Evolutionary conservation across 2,329 filamentous ascomycete species (phyloP).

Genomic region (Fusarium transvaalense): DNA sequence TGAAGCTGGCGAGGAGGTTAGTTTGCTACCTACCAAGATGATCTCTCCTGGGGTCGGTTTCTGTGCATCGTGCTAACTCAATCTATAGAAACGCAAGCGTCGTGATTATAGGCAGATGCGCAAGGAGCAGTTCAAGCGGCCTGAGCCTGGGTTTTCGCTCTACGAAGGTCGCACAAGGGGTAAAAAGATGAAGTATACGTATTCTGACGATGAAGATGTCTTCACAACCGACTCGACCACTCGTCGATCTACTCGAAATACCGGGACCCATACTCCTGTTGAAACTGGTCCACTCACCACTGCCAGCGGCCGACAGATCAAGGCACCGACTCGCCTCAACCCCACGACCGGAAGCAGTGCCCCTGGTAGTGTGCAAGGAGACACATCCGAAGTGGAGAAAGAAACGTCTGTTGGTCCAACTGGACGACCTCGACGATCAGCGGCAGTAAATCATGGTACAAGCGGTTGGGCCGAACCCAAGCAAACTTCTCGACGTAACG

Average conservation of each 20-base stretch:
- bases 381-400: conserved; percentile 56
- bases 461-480: conserved; percentile 60
- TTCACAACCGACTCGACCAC: conserved; percentile 74
- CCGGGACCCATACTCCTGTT: conserved; percentile 77
- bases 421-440: conserved; percentile 65
- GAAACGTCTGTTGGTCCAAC: conserved; percentile 58
- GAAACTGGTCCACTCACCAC: conserved; percentile 77
- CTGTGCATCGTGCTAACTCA: conserved; percentile 31
- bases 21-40: conserved; percentile 38
- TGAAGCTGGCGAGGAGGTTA: conserved; percentile 90
- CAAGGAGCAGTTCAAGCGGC: conserved; percentile 87
- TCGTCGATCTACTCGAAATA: conserved; percentile 80
- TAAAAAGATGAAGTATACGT: conserved; percentile 97
- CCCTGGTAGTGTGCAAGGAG: conserved; percentile 61
- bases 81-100: conserved; percentile 84
- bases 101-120: conserved; percentile 90
- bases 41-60: background rate
- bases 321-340: conserved; percentile 74
- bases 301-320: conserved; percentile 87
- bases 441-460: conserved; percentile 62
- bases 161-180: conserved; percentile 97
- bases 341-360: conserved; percentile 68
- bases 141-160: conserved; percentile 89
- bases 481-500: conserved; percentile 52
- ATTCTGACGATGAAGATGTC: conserved; percentile 86